These are phyloP conservation scores for Cutaneotrichosporon dermatis DNA, from an alignment of 1,284 basidiomycete genomes.

Conservation along the genomic window DNA sequence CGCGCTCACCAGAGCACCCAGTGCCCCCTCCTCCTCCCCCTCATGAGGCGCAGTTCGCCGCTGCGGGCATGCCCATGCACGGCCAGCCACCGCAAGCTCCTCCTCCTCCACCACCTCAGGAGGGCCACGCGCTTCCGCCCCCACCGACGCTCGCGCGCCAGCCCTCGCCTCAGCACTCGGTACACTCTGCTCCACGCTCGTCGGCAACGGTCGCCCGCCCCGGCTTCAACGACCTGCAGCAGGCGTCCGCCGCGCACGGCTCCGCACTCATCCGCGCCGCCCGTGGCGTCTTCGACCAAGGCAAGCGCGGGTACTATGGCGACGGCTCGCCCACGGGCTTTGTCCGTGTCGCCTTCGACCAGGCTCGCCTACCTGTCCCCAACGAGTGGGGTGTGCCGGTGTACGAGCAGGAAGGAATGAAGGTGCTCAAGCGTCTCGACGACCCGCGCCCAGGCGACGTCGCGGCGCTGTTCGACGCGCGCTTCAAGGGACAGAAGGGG, in stretches of 20 bases:
- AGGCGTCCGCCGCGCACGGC: slow-evolving; percentile 68
- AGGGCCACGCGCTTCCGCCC: too few species aligned
- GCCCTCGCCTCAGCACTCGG: not conserved
- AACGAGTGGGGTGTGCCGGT: slow-evolving; percentile 63
- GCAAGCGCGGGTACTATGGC: slow-evolving; percentile 68
- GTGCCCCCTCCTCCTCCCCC: too few species aligned
- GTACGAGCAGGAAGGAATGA: slow-evolving; percentile 63
- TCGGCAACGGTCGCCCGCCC: slow-evolving; percentile 21
- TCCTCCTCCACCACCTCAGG: too few species aligned
- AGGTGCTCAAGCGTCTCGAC: slow-evolving; percentile 66
- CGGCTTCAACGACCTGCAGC: slow-evolving; percentile 59
- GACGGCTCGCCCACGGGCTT: slow-evolving; percentile 79
- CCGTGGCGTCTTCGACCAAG: slow-evolving; percentile 62
- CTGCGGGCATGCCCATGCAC: too few species aligned
- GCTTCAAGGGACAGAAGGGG: slow-evolving; percentile 79
- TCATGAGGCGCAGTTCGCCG: too few species aligned
- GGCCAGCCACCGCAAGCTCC: too few species aligned
- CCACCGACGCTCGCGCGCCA: too few species aligned
- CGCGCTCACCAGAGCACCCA: too few species aligned
- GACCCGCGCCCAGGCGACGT: slow-evolving; percentile 79
- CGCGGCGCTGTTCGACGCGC: slow-evolving; percentile 67
- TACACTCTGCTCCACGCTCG: not conserved
- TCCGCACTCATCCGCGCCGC: slow-evolving; percentile 68
- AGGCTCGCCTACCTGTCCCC: slow-evolving; percentile 28
- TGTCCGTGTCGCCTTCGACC: slow-evolving; percentile 59